Evolutionary conservation across 306 rosid species (phyloP).

Genomic region (Delonix regia): DNA sequence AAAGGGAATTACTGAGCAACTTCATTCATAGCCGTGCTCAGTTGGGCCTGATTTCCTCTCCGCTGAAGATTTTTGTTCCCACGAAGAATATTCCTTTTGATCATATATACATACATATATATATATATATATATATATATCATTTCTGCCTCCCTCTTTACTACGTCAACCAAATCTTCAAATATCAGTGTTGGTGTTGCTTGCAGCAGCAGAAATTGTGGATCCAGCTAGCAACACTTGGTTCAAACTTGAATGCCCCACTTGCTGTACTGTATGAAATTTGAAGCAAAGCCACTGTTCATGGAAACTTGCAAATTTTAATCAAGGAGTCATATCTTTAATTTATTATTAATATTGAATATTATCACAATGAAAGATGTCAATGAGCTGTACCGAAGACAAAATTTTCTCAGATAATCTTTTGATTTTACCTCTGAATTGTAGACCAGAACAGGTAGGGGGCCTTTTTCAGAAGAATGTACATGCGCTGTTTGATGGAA

Average conservation of each 20-base stretch:
- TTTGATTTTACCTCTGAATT: no score
- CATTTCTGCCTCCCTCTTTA: background rate
- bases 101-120: no score
- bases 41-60: background rate
- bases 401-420: no score
- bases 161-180: background rate
- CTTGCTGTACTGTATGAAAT: background rate
- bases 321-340: background rate
- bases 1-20: background rate
- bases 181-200: background rate
- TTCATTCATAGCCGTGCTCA: background rate
- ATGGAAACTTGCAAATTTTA: background rate
- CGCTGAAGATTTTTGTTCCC: background rate
- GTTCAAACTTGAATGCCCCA: background rate
- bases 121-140: no score
- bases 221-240: background rate
- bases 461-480: conserved; percentile 43
- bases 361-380: no score
- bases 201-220: background rate
- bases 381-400: no score
- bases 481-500: conserved; percentile 38
- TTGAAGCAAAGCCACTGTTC: background rate
- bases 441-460: conserved; percentile 36
- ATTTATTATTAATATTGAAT: no score
- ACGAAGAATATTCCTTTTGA: background rate